These are phyloP conservation scores for Isatis lusitanica DNA, from an alignment of 441 rosid species.

Conservation along the genomic window DNA sequence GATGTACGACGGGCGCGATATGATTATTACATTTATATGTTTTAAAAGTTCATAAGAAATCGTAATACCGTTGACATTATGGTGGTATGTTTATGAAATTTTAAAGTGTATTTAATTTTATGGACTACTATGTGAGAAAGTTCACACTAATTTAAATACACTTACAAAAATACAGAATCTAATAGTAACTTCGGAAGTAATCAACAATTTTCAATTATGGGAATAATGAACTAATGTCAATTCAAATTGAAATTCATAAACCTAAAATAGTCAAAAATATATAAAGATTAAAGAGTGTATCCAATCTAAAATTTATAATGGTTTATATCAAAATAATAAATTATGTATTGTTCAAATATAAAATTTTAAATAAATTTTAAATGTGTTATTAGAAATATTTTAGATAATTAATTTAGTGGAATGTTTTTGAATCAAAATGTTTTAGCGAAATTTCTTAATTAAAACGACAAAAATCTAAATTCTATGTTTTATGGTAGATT, in stretches of 20 bases:
- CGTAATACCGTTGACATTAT: background rate
- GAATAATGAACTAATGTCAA: background rate
- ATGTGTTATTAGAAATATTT: too few species aligned
- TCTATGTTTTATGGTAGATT: too few species aligned
- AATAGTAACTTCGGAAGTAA: background rate
- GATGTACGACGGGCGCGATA: constrained; percentile 9
- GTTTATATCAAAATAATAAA: too few species aligned
- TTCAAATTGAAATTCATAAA: background rate
- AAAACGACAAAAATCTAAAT: too few species aligned
- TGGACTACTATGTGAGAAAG: background rate
- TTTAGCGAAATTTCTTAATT: too few species aligned
- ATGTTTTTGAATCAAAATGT: too few species aligned
- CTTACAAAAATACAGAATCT: background rate
- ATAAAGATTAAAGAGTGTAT: too few species aligned
- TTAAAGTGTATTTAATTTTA: background rate
- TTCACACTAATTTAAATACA: background rate
- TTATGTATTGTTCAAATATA: too few species aligned
- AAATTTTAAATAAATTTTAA: too few species aligned
- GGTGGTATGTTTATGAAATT: background rate
- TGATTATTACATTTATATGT: background rate
- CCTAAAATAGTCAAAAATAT: background rate
- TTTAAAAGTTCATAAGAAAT: background rate
- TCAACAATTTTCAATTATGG: background rate
- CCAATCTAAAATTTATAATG: too few species aligned
- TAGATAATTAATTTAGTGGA: too few species aligned